Percentiles rank a stretch among this genome's conserved stretches.
Evolutionary conservation across 768 basidiomycete genomes (phyloP).

Genomic region (Boletellus sp.): DNA sequence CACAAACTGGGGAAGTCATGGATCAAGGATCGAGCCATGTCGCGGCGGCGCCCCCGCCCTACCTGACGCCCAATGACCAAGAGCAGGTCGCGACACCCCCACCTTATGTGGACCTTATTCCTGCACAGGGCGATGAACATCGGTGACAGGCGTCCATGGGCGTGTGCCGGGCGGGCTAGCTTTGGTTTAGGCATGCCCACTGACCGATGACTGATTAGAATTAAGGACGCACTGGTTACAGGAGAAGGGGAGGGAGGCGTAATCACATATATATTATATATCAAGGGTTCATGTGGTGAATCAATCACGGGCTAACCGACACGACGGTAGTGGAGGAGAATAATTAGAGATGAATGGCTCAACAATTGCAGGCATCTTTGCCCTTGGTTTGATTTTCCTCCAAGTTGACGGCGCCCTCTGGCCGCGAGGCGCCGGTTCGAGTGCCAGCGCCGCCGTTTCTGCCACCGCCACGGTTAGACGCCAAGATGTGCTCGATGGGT

Average conservation of each 20-base stretch:
- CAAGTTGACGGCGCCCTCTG: conserved; percentile 61
- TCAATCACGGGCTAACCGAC: conserved; percentile 17
- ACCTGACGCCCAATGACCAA: conserved; percentile 52
- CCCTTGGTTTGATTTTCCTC: conserved; percentile 62
- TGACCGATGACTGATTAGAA: conserved; percentile 18
- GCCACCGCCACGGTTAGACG: conserved; percentile 68
- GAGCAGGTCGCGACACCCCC: conserved; percentile 57
- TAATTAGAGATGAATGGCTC: conserved; percentile 28
- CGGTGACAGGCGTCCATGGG: conserved; percentile 9
- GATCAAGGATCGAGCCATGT: conserved; percentile 41
- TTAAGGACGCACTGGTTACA: conserved; percentile 31
- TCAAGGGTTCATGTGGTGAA: conserved; percentile 16
- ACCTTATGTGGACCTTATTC: conserved; percentile 55
- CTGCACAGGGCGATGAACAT: conserved; percentile 7
- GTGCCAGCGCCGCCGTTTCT: conserved; percentile 55
- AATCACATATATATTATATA: conserved; percentile 20
- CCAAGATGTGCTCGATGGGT: conserved; percentile 91
- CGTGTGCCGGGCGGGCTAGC: background rate
- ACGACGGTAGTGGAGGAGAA: conserved; percentile 16
- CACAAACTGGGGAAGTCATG: conserved; percentile 30
- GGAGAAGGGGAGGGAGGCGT: conserved; percentile 14
- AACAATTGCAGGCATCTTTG: conserved; percentile 83
- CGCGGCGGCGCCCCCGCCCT: conserved; percentile 76
- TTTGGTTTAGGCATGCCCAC: conserved; percentile 2
- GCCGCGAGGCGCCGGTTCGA: conserved; percentile 48